Base-by-base conservation (phyloP, 2,329 filamentous ascomycete species). In the Macrophomina phaseolina region DNA sequence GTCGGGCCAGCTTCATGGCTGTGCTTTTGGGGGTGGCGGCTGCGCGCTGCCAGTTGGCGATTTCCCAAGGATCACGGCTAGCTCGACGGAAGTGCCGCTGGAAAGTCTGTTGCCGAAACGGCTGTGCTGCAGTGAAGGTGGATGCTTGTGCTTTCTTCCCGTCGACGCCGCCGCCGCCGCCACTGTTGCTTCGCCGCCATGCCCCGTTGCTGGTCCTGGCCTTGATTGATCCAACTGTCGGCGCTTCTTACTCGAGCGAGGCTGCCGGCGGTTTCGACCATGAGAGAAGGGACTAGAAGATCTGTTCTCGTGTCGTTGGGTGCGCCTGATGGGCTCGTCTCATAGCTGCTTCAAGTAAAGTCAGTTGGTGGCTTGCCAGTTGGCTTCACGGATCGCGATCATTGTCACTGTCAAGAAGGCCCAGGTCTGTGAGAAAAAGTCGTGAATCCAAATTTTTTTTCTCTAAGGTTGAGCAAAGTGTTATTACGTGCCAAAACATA, bases 1-100 rank as follows among this genome's bases (percentile, higher is more conserved):
- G 32, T 49, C 58, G 58, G 58, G 38, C 38, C 58, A 62, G 18
- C 45, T 23, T 49, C 58, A 62, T 49, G 32, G 58, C 58, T 62
- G 58, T 49, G 58, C 42, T 62, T 23, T 11, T 42, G 32, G 40
- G 55, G 36, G 55, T 32, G 40, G 56, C 28, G 40, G 56, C 40
- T 60, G 42, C n/a, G 40, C 42, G 7, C 8, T 38, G 14, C 4
- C 36, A 38, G 34, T 48, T 6, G n/a, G n/a, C 32, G 1, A 49
- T 28, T n/a, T 2, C 12, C 6, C 32, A 32, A 36, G 32, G 42
- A 32, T 62, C 23, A n/a, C 30, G 38, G 28, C 49, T n/a, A 55
- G 52, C 42, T 38, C 52, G 52, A 23, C 52, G 32, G 34, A 55
- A 38, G 52, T 38, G 52, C 52, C 30, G 30, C 46, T 38, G 51